Percentiles rank a stretch among this genome's conserved stretches.
Conservation (phyloP, 2,329 filamentous ascomycete species). For the Fusarium hainanense region DNA sequence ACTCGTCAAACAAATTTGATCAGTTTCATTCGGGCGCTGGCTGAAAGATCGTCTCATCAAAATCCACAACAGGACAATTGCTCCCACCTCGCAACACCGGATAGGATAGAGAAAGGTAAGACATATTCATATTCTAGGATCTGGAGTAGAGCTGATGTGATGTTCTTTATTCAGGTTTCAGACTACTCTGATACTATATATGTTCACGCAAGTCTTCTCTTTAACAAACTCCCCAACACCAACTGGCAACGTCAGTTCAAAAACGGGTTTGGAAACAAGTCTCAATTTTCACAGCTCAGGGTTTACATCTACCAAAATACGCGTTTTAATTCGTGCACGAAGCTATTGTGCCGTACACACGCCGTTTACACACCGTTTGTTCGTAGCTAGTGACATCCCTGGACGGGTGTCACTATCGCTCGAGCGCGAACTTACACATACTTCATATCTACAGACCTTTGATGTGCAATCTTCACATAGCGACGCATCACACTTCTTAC, state of each 20-base stretch:
- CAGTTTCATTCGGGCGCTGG: neutral
- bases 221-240: neutral
- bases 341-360: neutral
- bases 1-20: neutral
- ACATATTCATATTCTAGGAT: neutral
- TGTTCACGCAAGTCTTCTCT: neutral
- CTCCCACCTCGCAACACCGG: neutral
- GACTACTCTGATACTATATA: neutral
- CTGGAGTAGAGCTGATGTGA: neutral
- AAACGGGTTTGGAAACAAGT: neutral
- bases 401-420: neutral
- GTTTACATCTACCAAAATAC: neutral
- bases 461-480: neutral
- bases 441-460: neutral
- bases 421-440: neutral
- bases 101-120: neutral
- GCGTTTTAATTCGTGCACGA: too few relatives aligned
- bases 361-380: neutral
- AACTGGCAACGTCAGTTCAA: neutral
- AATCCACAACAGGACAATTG: neutral
- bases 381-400: neutral
- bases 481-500: neutral
- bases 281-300: neutral
- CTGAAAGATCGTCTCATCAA: neutral
- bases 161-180: neutral